These are phyloP conservation scores for Exophiala lecanii-corni DNA, from an alignment of 2,329 filamentous ascomycete species.

Conservation along the genomic window DNA sequence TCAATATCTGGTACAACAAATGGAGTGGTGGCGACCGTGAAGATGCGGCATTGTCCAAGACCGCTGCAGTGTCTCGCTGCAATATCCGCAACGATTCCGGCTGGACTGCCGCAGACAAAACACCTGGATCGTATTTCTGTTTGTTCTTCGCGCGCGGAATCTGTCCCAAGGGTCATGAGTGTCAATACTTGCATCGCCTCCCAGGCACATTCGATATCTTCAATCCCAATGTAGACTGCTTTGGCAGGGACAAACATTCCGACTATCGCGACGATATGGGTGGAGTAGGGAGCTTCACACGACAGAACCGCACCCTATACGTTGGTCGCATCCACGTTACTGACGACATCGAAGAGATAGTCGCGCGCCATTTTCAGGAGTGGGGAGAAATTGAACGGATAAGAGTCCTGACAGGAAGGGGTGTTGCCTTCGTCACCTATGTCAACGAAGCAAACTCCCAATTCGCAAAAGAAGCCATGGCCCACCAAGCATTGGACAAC, in stretches of 20 bases:
- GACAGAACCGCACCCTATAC: constrained; percentile 91
- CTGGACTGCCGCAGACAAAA: constrained; percentile 71
- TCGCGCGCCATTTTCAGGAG: constrained; percentile 90
- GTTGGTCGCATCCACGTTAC: constrained; percentile 90
- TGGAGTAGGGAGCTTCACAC: constrained; percentile 87
- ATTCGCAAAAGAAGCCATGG: constrained; percentile 94
- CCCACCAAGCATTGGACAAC: constrained; percentile 86
- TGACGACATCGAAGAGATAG: constrained; percentile 95
- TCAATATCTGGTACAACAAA: constrained; percentile 99
- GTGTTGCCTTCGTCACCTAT: constrained; percentile 94
- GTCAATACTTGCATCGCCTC: constrained; percentile 86
- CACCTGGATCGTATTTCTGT: constrained; percentile 83
- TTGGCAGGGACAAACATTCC: constrained; percentile 84
- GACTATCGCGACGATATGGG: constrained; percentile 98
- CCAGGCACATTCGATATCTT: constrained; percentile 85
- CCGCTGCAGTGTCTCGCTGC: constrained; percentile 77
- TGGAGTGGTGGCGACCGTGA: constrained; percentile 95
- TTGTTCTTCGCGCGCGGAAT: constrained; percentile 80
- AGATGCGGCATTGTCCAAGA: constrained; percentile 81
- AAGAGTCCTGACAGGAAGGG: constrained; percentile 79
- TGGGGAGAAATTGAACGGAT: constrained; percentile 90
- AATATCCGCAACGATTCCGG: constrained; percentile 75
- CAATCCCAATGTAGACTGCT: constrained; percentile 91
- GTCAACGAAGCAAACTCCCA: constrained; percentile 83
- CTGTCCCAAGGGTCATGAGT: constrained; percentile 84